Base-by-base conservation (phyloP, 495 filamentous ascomycete genomes). In the Daldinia decipiens region DNA sequence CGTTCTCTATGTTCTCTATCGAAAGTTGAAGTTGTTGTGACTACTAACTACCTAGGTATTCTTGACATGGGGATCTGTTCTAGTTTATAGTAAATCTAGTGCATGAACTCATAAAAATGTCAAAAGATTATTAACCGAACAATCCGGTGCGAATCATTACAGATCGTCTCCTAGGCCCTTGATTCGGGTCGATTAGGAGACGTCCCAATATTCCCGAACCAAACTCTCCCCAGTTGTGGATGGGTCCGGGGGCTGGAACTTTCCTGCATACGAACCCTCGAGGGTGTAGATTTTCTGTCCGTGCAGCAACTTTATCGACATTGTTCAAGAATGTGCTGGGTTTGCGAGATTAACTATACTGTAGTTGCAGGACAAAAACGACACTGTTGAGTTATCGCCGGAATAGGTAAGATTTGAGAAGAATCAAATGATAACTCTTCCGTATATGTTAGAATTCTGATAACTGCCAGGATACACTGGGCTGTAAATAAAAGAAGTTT, bases 121-220 rank as follows among this genome's bases (percentile, higher is more conserved):
- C 9, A 26, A 57, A 24, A 0, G 13, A 47, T 47, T 57, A 9
- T 19, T 15, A 24, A 57, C 39, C 11, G 34, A 38, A 39, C 32
- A 7, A 59, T 32, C 21, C 47, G 21, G 36, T 59, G 36, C 12
- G 12, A 40, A 29, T 26, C 26, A 59, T 32, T n/a, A 45, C 4
- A 39, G 54, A 57, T 26, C 54, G 9, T 32, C 17, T 57, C 29
- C 19, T 5, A 24, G 19, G 36, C 32, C 27, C 32, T 57, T 36
- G 54, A 7, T 5, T 19, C 31, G 34, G 19, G 38, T 31, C 57
- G 57, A 59, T 59, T 29, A 29, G 26, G 24, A 26, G 26, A 32
- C 15, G 13, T 53, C 27, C 50, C 26, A 53, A 17, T 4, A 12
- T 53, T 40, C 26, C 50, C 50, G 50, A 31, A 53, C 50, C 50